These are phyloP conservation scores for Mangifera indica DNA, from an alignment of 345 rosid genomes.

Conservation along the genomic window DNA sequence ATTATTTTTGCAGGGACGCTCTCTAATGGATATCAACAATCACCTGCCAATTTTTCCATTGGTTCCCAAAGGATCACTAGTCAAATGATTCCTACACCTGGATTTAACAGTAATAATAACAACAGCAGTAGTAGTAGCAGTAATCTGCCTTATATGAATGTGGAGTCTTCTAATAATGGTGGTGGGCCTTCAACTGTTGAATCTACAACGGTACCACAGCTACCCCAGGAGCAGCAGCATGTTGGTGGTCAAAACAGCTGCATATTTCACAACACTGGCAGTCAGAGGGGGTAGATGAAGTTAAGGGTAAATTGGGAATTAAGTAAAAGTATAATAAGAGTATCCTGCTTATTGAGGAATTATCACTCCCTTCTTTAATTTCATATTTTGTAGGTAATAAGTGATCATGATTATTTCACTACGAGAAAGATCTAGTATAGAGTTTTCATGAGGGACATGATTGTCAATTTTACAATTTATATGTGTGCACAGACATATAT, in stretches of 20 bases:
- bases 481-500: too few species aligned
- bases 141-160: conserved; percentile 57
- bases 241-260: conserved; percentile 65
- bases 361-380: too few species aligned
- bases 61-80: conserved; percentile 65
- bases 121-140: conserved; percentile 31
- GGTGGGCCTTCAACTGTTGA: conserved; percentile 71
- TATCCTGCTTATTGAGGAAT: too few species aligned
- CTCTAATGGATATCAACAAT: conserved; percentile 68
- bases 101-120: conserved; percentile 48
- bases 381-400: too few species aligned
- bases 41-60: conserved; percentile 57
- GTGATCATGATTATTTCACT: too few species aligned
- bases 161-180: conserved; percentile 61
- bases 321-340: too few species aligned
- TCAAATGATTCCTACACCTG: conserved; percentile 98
- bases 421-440: too few species aligned
- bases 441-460: too few species aligned
- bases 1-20: conserved; percentile 53
- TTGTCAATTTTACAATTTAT: too few species aligned
- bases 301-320: too few species aligned
- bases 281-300: conserved; percentile 73
- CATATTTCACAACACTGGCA: conserved; percentile 62
- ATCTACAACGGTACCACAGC: conserved; percentile 52
- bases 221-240: conserved; percentile 67